Percentiles rank a stretch among this genome's conserved stretches.
These are phyloP conservation scores for Macrolepiota dolichaula DNA, from an alignment of 768 basidiomycete genomes.

Conservation along the genomic window DNA sequence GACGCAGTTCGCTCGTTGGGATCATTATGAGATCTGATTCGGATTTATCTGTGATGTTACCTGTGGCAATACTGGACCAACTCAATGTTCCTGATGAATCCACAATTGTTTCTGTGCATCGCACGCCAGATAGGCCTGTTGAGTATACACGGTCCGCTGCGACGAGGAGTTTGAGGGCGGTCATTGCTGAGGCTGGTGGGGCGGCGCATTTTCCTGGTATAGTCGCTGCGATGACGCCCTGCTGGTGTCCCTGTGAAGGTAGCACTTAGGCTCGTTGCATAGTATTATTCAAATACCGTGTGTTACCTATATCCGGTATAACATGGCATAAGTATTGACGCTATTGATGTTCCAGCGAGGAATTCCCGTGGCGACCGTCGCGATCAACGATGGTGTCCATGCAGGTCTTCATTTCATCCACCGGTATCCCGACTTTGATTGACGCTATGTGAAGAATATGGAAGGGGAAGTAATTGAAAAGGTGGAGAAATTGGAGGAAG, in stretches of 20 bases:
- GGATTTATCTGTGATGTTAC: conserved; percentile 90
- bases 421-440: conserved; percentile 64
- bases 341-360: conserved; percentile 59
- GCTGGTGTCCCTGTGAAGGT: conserved; percentile 95
- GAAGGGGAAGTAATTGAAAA: conserved; percentile 79
- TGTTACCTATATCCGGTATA: conserved; percentile 26
- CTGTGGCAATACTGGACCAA: conserved; percentile 82
- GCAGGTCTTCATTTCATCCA: conserved; percentile 84
- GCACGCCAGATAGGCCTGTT: conserved; percentile 85
- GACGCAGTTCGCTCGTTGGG: conserved; percentile 75
- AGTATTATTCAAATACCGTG: conserved; percentile 99
- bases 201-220: conserved; percentile 98
- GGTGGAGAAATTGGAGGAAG: conserved; percentile 64
- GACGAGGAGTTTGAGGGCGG: conserved; percentile 59
- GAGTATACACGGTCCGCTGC: conserved; percentile 76
- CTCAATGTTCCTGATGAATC: conserved; percentile 89
- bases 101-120: conserved; percentile 94
- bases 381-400: conserved; percentile 93
- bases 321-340: not conserved
- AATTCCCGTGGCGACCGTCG: conserved; percentile 95
- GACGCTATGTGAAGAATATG: conserved; percentile 59
- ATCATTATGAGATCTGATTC: conserved; percentile 99
- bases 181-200: conserved; percentile 97
- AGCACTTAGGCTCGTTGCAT: conserved; percentile 85
- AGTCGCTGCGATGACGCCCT: conserved; percentile 90